These are phyloP conservation scores for Boletus barrowsii DNA, from an alignment of 768 basidiomycete genomes.

Conservation along the genomic window DNA sequence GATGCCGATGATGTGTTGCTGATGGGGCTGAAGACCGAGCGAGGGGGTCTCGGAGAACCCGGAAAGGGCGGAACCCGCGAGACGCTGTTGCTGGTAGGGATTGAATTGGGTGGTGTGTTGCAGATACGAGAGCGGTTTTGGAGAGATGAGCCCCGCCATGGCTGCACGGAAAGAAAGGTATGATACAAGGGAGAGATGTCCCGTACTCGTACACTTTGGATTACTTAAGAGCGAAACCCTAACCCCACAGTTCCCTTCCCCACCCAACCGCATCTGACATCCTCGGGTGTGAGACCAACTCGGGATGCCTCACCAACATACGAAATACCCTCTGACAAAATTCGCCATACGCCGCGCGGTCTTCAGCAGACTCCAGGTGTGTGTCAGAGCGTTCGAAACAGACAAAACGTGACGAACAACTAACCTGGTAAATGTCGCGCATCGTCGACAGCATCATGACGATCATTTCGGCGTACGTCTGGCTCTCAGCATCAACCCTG, in stretches of 20 bases:
- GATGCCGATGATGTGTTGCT: constrained; percentile 50
- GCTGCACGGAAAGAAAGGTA: constrained; percentile 11
- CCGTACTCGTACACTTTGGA: not conserved
- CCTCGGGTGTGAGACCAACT: constrained; percentile 33
- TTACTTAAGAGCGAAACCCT: constrained; percentile 30
- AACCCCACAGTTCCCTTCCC: constrained; percentile 23
- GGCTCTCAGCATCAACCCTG: constrained; percentile 34
- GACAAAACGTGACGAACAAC: constrained; percentile 2
- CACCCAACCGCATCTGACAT: constrained; percentile 33
- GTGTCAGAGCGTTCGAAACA: constrained; percentile 6
- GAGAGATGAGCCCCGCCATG: constrained; percentile 64
- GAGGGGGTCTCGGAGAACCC: constrained; percentile 66
- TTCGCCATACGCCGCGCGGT: constrained; percentile 30
- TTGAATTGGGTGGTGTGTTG: constrained; percentile 61
- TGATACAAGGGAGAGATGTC: constrained; percentile 8
- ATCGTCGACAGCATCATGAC: constrained; percentile 50
- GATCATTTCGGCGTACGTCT: constrained; percentile 40
- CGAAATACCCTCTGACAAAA: constrained; percentile 36
- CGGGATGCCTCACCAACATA: constrained; percentile 27
- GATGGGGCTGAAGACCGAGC: constrained; percentile 48
- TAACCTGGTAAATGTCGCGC: constrained; percentile 46
- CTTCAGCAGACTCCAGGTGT: constrained; percentile 8
- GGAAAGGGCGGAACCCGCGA: constrained; percentile 26
- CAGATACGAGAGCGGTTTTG: constrained; percentile 60
- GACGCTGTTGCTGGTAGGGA: constrained; percentile 51